Conservation (phyloP, 805 yeast species). For the Ogataea saltuana region DNA sequence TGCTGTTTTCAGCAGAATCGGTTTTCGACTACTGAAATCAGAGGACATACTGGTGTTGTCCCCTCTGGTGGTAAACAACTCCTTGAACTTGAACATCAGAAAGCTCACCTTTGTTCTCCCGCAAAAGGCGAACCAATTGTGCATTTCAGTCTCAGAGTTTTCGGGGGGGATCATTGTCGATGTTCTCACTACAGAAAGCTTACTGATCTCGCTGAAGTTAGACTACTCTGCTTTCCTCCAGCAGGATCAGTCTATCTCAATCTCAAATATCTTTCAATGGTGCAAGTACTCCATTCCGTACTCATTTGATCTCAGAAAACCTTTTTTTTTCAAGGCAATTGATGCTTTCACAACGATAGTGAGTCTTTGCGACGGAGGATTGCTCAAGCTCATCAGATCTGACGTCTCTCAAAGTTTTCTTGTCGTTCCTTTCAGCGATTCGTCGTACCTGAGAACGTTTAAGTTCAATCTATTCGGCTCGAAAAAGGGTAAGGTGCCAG, state of each 20-base stretch:
- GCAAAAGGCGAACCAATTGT: conserved; percentile 36
- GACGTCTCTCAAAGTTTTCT: conserved; percentile 19
- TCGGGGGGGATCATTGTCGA: conserved; percentile 47
- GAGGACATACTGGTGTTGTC: conserved; percentile 28
- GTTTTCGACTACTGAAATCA: conserved; percentile 18
- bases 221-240: conserved; percentile 44
- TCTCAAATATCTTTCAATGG: conserved; percentile 51
- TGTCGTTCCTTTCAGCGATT: conserved; percentile 52
- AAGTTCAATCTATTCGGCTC: conserved; percentile 29
- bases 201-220: conserved; percentile 52
- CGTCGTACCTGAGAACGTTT: conserved; percentile 42
- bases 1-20: conserved; percentile 17
- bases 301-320: conserved; percentile 56
- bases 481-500: conserved; percentile 11
- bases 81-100: conserved; percentile 38
- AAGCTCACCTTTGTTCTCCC: conserved; percentile 43
- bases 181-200: conserved; percentile 50
- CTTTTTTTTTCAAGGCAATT: conserved; percentile 52
- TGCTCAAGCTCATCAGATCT: conserved; percentile 52
- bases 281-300: conserved; percentile 69
- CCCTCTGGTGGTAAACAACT: conserved; percentile 42
- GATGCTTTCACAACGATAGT: conserved; percentile 50
- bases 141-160: conserved; percentile 39
- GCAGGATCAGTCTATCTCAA: conserved; percentile 14
- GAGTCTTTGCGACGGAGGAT: conserved; percentile 75